A percentile compares a stretch with the other conserved stretches of the same genome.
phyloP scores from a whole-genome alignment of 2,329 filamentous ascomycete species.

The Fusarium udum region DNA sequence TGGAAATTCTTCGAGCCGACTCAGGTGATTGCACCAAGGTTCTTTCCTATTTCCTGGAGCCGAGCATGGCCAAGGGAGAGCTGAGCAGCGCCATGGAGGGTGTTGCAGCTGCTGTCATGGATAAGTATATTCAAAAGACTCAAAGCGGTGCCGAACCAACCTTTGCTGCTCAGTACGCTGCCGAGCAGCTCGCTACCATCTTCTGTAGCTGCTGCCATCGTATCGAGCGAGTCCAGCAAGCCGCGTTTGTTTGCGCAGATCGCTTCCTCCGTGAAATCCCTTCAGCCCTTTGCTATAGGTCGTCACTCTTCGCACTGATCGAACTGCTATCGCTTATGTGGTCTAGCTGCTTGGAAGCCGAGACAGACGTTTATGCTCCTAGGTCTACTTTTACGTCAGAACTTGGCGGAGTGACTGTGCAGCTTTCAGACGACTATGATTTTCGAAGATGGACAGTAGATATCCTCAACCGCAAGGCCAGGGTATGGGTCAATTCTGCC shows the following conservation, averaged over 20 bases:
- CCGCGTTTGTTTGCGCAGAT: conserved; percentile 84
- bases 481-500: conserved; percentile 80
- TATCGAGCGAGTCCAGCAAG: conserved; percentile 89
- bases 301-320: conserved; percentile 89
- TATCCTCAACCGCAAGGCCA: conserved; percentile 78
- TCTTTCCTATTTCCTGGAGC: conserved; percentile 93
- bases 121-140: conserved; percentile 81
- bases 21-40: conserved; percentile 91
- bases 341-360: conserved; percentile 91
- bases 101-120: conserved; percentile 74
- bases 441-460: conserved; percentile 84
- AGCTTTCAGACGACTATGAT: conserved; percentile 92
- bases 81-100: conserved; percentile 73
- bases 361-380: conserved; percentile 93
- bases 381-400: conserved; percentile 81
- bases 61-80: conserved; percentile 75
- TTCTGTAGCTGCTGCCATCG: conserved; percentile 93
- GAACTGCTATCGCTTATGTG: conserved; percentile 95
- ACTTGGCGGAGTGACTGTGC: conserved; percentile 81
- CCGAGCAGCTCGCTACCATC: conserved; percentile 83
- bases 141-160: conserved; percentile 74
- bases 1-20: conserved; percentile 87
- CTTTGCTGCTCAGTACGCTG: conserved; percentile 93
- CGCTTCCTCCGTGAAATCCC: conserved; percentile 86
- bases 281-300: conserved; percentile 88